Evolutionary conservation across 352 stramenopile species (phyloP).

Genomic region (Pythium diclinum): DNA sequence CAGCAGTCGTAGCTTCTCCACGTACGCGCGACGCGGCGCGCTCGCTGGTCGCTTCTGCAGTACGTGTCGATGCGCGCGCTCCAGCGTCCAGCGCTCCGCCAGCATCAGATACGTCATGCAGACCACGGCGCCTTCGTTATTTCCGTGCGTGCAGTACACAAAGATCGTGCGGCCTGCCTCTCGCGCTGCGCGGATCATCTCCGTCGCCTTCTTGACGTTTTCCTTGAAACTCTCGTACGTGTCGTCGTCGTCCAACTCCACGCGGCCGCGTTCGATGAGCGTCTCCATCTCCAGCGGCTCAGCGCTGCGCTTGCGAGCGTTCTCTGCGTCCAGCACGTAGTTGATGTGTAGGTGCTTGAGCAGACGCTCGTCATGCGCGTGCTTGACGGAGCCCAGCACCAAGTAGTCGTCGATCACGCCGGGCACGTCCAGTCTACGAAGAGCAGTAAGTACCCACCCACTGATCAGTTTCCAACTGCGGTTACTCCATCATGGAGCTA

Average conservation of each 20-base stretch:
- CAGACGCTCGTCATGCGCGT: conserved; percentile 50
- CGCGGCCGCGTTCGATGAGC: conserved; percentile 33
- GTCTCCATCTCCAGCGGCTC: conserved; percentile 21
- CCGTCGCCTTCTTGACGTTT: conserved; percentile 39
- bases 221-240: conserved; percentile 56
- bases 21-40: conserved; percentile 58
- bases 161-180: conserved; percentile 50
- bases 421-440: conserved; percentile 51
- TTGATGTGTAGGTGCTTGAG: conserved; percentile 52
- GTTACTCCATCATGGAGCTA: not conserved
- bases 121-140: conserved; percentile 65
- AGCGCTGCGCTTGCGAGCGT: conserved; percentile 48
- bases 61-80: conserved; percentile 59
- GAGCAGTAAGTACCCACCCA: not conserved
- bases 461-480: not conserved
- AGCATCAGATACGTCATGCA: conserved; percentile 70
- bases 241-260: conserved; percentile 66
- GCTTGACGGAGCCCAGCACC: conserved; percentile 57
- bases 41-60: conserved; percentile 55
- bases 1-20: conserved; percentile 56
- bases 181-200: conserved; percentile 40
- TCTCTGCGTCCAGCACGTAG: conserved; percentile 59
- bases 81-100: conserved; percentile 52
- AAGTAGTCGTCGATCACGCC: conserved; percentile 52
- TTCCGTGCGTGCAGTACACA: conserved; percentile 71